A percentile compares a stretch with the other conserved stretches of the same genome.
Evolutionary conservation across 257 asterid species (phyloP).

Genomic region (Nicotiana sylvestris): DNA sequence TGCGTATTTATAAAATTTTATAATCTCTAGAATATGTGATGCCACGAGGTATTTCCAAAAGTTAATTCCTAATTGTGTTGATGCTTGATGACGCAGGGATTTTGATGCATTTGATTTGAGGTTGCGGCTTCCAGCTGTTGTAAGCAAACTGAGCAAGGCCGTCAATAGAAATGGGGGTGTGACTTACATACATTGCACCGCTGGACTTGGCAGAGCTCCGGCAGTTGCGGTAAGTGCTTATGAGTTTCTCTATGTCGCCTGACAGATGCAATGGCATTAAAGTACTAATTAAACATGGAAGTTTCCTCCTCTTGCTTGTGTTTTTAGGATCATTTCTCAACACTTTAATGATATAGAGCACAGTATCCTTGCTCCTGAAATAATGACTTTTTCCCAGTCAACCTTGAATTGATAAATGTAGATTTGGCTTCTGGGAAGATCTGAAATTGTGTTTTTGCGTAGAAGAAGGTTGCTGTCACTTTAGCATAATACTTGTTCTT

Average conservation of each 20-base stretch:
- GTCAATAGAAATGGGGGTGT: constrained; percentile 73
- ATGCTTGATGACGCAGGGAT: constrained; percentile 56
- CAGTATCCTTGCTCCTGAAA: background rate
- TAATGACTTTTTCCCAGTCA: background rate
- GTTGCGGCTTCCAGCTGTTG: constrained; percentile 85
- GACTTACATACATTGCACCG: constrained; percentile 91
- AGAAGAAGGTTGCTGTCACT: background rate
- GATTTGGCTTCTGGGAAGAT: background rate
- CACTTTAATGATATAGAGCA: background rate
- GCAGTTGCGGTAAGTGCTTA: constrained; percentile 67
- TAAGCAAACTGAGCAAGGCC: constrained; percentile 69
- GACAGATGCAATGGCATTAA: background rate
- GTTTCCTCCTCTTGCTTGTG: background rate
- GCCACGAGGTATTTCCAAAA: background rate
- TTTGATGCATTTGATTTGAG: constrained; percentile 91
- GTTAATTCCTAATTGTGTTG: background rate
- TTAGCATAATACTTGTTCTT: background rate
- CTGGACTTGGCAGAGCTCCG: constrained; percentile 99
- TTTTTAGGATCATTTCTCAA: background rate
- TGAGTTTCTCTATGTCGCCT: background rate
- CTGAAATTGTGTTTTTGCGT: background rate
- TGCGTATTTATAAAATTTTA: background rate
- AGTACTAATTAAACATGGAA: background rate
- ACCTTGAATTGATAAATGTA: background rate
- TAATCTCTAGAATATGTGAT: background rate